Evolutionary conservation across 1,284 basidiomycete genomes (phyloP).

Genomic region (Psilocybe mexicana): DNA sequence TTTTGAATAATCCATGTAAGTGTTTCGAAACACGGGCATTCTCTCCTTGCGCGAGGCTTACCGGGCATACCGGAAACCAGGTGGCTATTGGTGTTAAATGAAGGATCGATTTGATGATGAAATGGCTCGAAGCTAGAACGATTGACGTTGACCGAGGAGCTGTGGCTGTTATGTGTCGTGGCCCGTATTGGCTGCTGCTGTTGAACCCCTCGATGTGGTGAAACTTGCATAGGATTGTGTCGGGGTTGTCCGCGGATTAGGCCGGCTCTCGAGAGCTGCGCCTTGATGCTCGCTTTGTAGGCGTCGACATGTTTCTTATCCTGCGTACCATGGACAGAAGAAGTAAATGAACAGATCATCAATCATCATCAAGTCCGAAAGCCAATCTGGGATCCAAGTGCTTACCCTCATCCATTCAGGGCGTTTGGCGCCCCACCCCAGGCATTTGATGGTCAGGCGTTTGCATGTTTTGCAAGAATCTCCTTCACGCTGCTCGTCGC

Average conservation of each 20-base stretch:
- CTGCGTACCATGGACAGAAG: slow-evolving; percentile 36
- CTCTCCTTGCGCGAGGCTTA: slow-evolving; percentile 25
- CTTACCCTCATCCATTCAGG: slow-evolving; percentile 84
- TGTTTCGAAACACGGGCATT: slow-evolving; percentile 11
- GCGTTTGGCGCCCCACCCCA: slow-evolving; percentile 77
- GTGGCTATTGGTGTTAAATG: slow-evolving; percentile 25
- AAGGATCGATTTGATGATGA: slow-evolving; percentile 20
- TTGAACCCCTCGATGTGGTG: slow-evolving; percentile 19
- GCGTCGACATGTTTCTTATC: slow-evolving; percentile 79
- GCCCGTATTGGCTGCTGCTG: slow-evolving; percentile 8
- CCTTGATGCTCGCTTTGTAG: slow-evolving; percentile 82
- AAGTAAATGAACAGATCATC: slow-evolving; percentile 1
- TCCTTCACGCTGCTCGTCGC: slow-evolving; percentile 77
- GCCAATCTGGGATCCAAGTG: slow-evolving; percentile 16
- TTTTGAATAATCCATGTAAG: slow-evolving; percentile 25
- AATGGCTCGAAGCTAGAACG: slow-evolving; percentile 21
- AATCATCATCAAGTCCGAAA: slow-evolving; percentile 10
- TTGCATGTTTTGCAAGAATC: slow-evolving; percentile 77
- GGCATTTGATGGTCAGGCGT: slow-evolving; percentile 72
- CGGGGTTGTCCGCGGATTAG: slow-evolving; percentile 80
- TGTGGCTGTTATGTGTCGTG: slow-evolving; percentile 15
- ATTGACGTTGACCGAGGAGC: slow-evolving; percentile 11
- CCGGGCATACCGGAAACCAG: slow-evolving; percentile 42
- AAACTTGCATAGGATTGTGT: slow-evolving; percentile 45
- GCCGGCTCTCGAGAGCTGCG: slow-evolving; percentile 71